Base-by-base conservation (phyloP, 345 rosid species). In the Balakata baccata region DNA sequence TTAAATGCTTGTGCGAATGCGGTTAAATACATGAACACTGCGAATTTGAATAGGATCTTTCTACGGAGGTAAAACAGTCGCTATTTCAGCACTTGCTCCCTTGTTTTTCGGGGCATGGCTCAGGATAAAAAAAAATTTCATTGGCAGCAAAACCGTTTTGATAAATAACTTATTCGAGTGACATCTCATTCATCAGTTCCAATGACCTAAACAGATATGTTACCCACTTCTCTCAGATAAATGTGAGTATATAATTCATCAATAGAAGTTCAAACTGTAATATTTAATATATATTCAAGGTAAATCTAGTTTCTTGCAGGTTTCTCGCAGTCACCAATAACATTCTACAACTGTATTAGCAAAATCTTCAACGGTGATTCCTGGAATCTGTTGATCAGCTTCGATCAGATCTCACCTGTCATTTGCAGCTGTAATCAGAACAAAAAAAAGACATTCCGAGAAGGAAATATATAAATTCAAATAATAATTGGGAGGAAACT, bases 351-450 rank as follows among this genome's bases (percentile, higher is more conserved):
- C 25, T 56, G 5, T 3, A 22, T 3, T 14, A 70, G 63, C 17
- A 74, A 9, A 56, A 29, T 62, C 49, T 60, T 63, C 68, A 64
- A 18, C 22, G 59, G 11, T 29, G 2, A 58, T 66, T 72, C 66
- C 53, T 63, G 4, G 52, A 60, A 23, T 69, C 81, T 14, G 11
- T 61, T 51, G 52, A 77, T 2, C 43, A 45, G 56, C 71, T 81
- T 85, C 78, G 74, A 66, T 87, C 82, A 18, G 91, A 85, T 47
- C 75, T 78, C 79, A 84, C 90, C 94, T 89, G 91, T 18, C 72
- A 74, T 76, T 60, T 54, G 68, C 46, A 62, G 7, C 37, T 38
- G 12, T 45, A 16, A 68, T 65, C 68, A 72, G 29, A 54, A 22
- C 39, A 49, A 11, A 47, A 1, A 5, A 8, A 1, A 6, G 7